Conservation (phyloP, 495 filamentous ascomycete species). For the Aspergillus sparsus region DNA sequence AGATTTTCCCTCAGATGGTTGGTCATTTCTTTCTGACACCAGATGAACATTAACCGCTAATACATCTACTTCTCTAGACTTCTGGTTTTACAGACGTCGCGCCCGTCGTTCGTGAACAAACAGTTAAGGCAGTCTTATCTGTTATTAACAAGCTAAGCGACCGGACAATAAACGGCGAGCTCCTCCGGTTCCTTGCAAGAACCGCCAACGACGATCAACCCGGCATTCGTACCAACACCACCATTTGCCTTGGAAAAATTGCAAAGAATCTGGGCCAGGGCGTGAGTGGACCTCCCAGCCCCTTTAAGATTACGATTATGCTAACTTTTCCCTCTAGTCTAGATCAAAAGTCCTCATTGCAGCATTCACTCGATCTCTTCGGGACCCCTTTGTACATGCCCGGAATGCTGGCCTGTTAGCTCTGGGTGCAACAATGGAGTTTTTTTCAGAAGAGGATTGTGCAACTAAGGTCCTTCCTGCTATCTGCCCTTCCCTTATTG, state of each 20-base stretch:
- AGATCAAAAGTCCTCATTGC: conserved; percentile 88
- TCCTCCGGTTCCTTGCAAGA: conserved; percentile 88
- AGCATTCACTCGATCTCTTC: conserved; percentile 82
- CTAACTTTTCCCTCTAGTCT: conserved; percentile 47
- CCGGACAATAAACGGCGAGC: conserved; percentile 87
- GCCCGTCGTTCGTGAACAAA: conserved; percentile 91
- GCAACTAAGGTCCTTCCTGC: conserved; percentile 78
- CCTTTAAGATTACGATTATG: neutral
- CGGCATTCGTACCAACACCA: conserved; percentile 96
- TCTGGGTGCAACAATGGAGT: conserved; percentile 77
- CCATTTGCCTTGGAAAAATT: conserved; percentile 94
- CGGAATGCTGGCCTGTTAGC: conserved; percentile 86
- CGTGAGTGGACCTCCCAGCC: conserved; percentile 39
- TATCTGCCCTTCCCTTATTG: conserved; percentile 76
- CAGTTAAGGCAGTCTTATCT: conserved; percentile 85
- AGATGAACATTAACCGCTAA: conserved; percentile 19
- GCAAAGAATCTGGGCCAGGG: conserved; percentile 80
- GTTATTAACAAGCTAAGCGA: conserved; percentile 89
- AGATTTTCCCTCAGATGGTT: conserved; percentile 93
- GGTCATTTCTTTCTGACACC: conserved; percentile 19
- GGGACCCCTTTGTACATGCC: conserved; percentile 93
- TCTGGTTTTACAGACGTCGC: conserved; percentile 92
- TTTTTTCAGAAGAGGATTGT: conserved; percentile 89
- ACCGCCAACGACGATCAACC: conserved; percentile 98
- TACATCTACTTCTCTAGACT: conserved; percentile 46